Evolutionary conservation across 208 protist genomes (phyloP), one percentile per base, ranked within the genome.

Genomic region (Leishmania turanica): DNA sequence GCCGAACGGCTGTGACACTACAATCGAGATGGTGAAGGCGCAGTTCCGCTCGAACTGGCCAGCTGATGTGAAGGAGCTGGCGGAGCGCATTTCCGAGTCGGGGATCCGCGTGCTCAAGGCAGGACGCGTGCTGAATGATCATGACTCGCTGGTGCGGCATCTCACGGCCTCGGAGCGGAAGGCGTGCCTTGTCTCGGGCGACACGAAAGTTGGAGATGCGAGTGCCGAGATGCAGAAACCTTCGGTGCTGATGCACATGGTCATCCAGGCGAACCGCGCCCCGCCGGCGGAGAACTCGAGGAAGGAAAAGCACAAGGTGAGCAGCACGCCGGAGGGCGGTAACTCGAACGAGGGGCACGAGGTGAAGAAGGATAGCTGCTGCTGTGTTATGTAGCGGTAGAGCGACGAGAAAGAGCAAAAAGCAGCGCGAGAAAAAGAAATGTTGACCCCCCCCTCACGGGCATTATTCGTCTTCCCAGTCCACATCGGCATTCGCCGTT

Each of bases 81-180:
- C 75, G 4, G 87, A 89, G 3, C 78, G 60, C 8, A 90, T 95
- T 34, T 64, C 86, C 2, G 81, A 64, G 0, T 51, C 77, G 34
- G 78, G 76, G 21, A 90, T 96, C 31, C 91, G 88, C 73, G 80
- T 96, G 24, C 85, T 96, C 15, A 94, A 94, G 77, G 88, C 88
- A 0, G 93, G 93, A 5, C 79, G 85, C 13, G 84, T 95, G 77
- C 88, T 96, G 19, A 62, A 64, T 42, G 85, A 93, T 42, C 73
- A 75, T n/a, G 85, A 90, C 37, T 11, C 76, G 0, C 80, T 96
- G 1, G 45, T 66, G 65, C 80, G 78, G 60, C 64, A 86, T 68
- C 84, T 96, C 17, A 91, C 82, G 54, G 2, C 78, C 13, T 65
- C 79, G 31, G 90, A 92, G 66, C 51, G 79, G 51, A 51, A 84